phyloP scores from a whole-genome alignment of 495 filamentous ascomycete genomes.

The Penicillium salamii region DNA sequence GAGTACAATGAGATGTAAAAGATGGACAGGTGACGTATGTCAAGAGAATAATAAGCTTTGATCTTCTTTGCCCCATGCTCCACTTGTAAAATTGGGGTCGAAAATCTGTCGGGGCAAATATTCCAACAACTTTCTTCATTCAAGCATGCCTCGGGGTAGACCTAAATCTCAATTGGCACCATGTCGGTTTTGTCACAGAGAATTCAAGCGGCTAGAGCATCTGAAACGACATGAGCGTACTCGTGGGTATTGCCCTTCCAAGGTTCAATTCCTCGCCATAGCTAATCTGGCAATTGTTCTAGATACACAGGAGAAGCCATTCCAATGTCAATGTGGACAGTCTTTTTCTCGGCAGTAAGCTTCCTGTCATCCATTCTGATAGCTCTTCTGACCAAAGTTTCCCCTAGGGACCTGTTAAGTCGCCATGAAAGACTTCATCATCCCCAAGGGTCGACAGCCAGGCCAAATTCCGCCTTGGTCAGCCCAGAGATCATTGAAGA shows the following conservation, averaged over 20 bases:
- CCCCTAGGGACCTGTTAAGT: conserved; percentile 6
- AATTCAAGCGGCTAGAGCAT: conserved; percentile 9
- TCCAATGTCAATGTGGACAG: conserved; percentile 3
- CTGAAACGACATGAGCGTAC: conserved; percentile 10
- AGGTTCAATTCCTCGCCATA: not conserved
- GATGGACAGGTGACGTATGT: no score
- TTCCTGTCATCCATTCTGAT: not conserved
- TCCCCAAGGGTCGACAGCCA: not conserved
- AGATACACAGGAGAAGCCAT: conserved; percentile 15
- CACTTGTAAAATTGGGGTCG: not conserved
- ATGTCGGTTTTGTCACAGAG: conserved; percentile 5
- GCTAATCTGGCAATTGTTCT: not conserved
- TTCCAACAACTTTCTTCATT: not conserved
- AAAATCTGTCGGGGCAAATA: not conserved
- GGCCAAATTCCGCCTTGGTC: not conserved
- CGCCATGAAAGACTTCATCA: conserved; percentile 6
- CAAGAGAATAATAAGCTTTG: not conserved
- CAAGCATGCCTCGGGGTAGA: conserved; percentile 1
- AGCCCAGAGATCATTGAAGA: not conserved
- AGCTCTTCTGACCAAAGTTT: not conserved
- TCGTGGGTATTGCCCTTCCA: conserved; percentile 1
- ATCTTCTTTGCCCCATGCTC: not conserved
- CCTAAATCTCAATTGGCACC: conserved; percentile 6
- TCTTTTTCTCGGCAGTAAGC: conserved; percentile 8
- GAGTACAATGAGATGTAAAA: no score